phyloP scores from a whole-genome alignment of 2,329 filamentous ascomycete genomes.

The Thelonectria rubi region DNA sequence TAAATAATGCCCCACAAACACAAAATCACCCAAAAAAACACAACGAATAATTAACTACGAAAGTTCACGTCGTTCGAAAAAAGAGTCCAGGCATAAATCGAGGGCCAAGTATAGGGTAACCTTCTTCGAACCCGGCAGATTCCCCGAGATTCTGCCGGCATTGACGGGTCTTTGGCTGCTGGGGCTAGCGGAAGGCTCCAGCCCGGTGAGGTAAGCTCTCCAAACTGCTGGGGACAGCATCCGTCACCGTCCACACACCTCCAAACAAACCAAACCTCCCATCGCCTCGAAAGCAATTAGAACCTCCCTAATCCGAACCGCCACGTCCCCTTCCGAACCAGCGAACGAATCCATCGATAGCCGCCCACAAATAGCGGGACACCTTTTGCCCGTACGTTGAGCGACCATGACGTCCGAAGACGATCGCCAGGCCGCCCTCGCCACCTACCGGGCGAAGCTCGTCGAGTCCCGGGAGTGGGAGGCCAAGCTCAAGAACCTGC shows the following conservation, averaged over 20 bases:
- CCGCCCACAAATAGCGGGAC: neutral
- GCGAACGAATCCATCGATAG: no score
- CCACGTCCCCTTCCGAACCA: no score
- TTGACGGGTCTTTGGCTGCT: constrained; percentile 23
- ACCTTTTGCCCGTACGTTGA: constrained; percentile 4
- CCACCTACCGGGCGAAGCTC: constrained; percentile 81
- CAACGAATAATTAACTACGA: neutral
- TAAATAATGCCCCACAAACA: no score
- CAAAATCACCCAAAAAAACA: neutral
- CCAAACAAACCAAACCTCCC: neutral
- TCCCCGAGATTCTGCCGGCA: constrained; percentile 48
- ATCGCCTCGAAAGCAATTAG: neutral
- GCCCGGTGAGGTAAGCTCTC: constrained; percentile 53
- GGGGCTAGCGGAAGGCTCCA: constrained; percentile 49
- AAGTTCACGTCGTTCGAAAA: no score
- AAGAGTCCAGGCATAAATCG: no score
- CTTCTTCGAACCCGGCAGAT: neutral
- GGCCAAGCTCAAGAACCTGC: constrained; percentile 92
- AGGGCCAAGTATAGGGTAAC: constrained; percentile 20
- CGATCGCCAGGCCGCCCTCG: constrained; percentile 74
- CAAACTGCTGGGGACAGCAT: constrained; percentile 37
- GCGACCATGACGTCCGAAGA: constrained; percentile 62
- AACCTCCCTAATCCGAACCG: no score
- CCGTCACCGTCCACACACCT: constrained; percentile 30
- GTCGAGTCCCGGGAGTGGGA: constrained; percentile 99